Base-by-base conservation (phyloP, 1,139 yeast species). In the Lodderomyces orthopsilosis region DNA sequence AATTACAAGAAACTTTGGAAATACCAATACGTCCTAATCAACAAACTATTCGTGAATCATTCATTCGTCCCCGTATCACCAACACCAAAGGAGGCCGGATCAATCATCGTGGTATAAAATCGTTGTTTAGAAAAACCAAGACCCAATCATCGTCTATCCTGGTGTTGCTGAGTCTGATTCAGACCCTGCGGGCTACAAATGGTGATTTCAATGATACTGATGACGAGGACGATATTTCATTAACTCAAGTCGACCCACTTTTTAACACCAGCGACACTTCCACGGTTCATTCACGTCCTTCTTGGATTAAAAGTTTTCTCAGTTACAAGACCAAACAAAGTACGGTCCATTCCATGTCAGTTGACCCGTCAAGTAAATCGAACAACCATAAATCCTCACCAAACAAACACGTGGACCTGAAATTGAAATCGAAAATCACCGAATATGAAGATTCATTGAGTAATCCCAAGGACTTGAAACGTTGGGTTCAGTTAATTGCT, bases 401-500 rank as follows among this genome's bases (percentile, higher is more conserved):
- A n/a, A 17, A 6, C 6, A 13, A 23, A 12, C n/a, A 36, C 9
- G 4, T 12, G 10, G 21, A 26, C 27, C 24, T 24, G 30, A 22
- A 36, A 15, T 24, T 51, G 32, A 50, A 44, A 33, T 55, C 64
- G 28, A 55, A 51, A 33, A 61, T 58, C 46, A 54, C 51, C 42
- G 54, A 56, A 47, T 57, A 58, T 52, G 55, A 57, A 44, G 53
- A 59, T 41, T 46, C 65, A 14, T 49, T 50, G 40, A 51, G 61
- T 32, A 51, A 65, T 47, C 55, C 53, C n/a, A 40, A 47, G 21
- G 54, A 61, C 43, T 51, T 63, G 40, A 56, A 57, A 41, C 45
- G 54, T 2, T 64, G 67, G 67, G 61, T 64, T 6, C 48, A 57
- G 12, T 48, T 51, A 34, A 50, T 64, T n/a, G 58, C 55, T 8